Evolutionary conservation across 2,329 filamentous ascomycete species (phyloP).

Genomic region (Colletotrichum graminicola): DNA sequence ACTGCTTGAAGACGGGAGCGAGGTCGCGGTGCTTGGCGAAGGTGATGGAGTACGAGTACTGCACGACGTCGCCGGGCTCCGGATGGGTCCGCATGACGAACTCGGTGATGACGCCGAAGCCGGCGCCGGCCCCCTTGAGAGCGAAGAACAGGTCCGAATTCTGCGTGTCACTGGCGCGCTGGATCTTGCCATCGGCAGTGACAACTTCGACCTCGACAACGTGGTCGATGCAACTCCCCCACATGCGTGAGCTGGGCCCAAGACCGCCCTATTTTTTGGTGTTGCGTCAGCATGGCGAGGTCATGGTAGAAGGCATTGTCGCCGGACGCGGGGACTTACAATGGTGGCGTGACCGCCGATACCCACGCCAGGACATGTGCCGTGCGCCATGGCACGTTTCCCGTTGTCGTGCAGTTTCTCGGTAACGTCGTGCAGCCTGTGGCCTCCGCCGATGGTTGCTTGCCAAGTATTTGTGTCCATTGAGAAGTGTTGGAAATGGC

Average conservation of each 20-base stretch:
- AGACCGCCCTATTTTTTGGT: slow-evolving; percentile 61
- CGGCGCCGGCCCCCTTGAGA: slow-evolving; percentile 67
- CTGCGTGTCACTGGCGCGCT: slow-evolving; percentile 59
- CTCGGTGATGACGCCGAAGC: slow-evolving; percentile 69
- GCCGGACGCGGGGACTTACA: slow-evolving; percentile 50
- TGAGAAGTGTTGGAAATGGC: slow-evolving; percentile 63
- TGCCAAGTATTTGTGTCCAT: slow-evolving; percentile 66
- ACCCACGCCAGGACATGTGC: slow-evolving; percentile 70
- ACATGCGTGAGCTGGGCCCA: slow-evolving; percentile 70
- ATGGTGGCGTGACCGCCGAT: slow-evolving; percentile 71
- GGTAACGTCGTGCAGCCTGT: slow-evolving; percentile 65
- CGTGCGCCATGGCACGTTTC: slow-evolving; percentile 69
- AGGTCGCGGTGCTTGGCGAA: slow-evolving; percentile 62
- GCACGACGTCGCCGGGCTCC: slow-evolving; percentile 66
- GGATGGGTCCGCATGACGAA: slow-evolving; percentile 69
- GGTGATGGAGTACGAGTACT: slow-evolving; percentile 69
- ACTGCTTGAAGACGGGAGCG: slow-evolving; percentile 64
- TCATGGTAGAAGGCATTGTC: slow-evolving; percentile 13
- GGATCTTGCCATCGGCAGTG: slow-evolving; percentile 65
- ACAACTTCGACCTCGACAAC: slow-evolving; percentile 68
- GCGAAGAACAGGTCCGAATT: slow-evolving; percentile 69
- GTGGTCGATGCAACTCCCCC: slow-evolving; percentile 68
- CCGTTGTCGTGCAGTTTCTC: slow-evolving; percentile 63
- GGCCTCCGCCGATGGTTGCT: slow-evolving; percentile 68
- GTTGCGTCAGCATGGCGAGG: slow-evolving; percentile 19